Evolutionary conservation across 192 early-diverging fungal genomes (phyloP).

Genomic region (Lobosporangium transversale): DNA sequence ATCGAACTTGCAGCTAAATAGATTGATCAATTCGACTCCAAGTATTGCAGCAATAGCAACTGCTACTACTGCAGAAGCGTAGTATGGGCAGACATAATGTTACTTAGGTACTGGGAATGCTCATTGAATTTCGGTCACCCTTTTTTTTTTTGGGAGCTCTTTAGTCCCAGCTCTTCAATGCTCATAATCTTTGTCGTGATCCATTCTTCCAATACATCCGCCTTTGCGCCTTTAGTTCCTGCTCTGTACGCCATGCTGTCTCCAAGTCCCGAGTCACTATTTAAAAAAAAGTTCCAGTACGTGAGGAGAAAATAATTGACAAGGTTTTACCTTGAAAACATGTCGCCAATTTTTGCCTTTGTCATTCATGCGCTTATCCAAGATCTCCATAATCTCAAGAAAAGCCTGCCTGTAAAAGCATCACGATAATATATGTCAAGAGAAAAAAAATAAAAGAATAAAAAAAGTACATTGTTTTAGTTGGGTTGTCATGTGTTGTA

Average conservation of each 20-base stretch:
- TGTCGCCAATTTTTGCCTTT: conserved; percentile 98
- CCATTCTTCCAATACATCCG: no score
- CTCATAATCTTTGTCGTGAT: no score
- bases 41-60: no score
- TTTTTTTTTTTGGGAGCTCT: no score
- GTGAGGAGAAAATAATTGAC: not conserved
- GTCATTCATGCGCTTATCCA: conserved; percentile 98
- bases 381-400: conserved; percentile 96
- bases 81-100: no score
- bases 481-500: not conserved
- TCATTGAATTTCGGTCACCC: no score
- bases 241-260: no score
- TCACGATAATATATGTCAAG: not conserved
- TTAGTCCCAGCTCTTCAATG: no score
- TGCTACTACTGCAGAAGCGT: no score
- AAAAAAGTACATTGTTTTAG: conserved; percentile 5
- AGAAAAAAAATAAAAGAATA: not conserved
- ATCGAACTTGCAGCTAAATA: not conserved
- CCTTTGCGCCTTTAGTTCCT: no score
- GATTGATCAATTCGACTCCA: no score
- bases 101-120: no score
- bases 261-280: conserved; percentile 33
- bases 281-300: not conserved
- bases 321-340: conserved; percentile 88
- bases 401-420: conserved; percentile 77